Evolutionary conservation across 805 yeast genomes (phyloP).

Genomic region (Candida hispaniensis): DNA sequence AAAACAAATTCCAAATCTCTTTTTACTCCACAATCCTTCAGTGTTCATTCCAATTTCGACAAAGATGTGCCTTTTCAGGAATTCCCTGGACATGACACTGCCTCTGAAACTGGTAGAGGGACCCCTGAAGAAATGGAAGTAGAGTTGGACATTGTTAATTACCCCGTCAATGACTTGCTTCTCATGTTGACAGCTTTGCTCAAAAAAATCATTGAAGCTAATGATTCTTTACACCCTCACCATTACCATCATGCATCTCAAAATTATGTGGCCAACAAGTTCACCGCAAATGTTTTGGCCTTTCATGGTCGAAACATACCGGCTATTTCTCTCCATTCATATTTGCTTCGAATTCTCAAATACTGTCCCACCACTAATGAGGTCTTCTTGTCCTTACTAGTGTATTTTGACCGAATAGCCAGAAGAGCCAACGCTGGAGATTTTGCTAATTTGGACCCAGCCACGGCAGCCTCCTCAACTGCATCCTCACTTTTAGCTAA

Average conservation of each 20-base stretch:
- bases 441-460: constrained; percentile 12
- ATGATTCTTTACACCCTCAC: constrained; percentile 70
- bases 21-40: too few relatives aligned
- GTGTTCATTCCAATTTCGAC: too few relatives aligned
- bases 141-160: constrained; percentile 59
- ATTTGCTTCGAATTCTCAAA: constrained; percentile 78
- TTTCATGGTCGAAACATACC: constrained; percentile 96
- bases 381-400: constrained; percentile 79
- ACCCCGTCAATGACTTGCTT: constrained; percentile 69
- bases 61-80: too few relatives aligned
- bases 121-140: constrained; percentile 1
- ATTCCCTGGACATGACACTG: too few relatives aligned
- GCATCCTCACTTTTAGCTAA: constrained; percentile 7
- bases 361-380: constrained; percentile 99
- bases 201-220: constrained; percentile 80
- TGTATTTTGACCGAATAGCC: constrained; percentile 89
- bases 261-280: constrained; percentile 21
- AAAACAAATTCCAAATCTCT: too few relatives aligned
- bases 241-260: constrained; percentile 36
- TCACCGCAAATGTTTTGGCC: constrained; percentile 47
- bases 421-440: constrained; percentile 51
- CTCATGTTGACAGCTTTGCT: constrained; percentile 76
- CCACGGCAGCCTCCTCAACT: constrained; percentile 4
- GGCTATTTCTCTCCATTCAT: constrained; percentile 85
- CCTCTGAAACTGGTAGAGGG: constrained; percentile 19